Base-by-base conservation (phyloP, 1,284 basidiomycete genomes). In the Microbotryum saponariae region DNA sequence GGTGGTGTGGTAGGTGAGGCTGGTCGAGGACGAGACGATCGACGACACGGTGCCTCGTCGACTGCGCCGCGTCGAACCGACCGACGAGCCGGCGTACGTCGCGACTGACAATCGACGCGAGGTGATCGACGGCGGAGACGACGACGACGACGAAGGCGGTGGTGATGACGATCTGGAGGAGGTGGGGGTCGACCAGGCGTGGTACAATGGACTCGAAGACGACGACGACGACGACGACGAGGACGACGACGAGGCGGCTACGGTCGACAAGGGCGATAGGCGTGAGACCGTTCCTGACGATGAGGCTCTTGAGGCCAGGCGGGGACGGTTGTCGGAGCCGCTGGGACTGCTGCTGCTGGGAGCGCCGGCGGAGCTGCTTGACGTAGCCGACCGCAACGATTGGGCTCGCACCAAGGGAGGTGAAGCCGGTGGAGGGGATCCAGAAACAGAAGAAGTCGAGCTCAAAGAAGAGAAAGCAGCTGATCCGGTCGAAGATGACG, bases 401-500 rank as follows among this genome's bases (percentile, higher is more conserved):
- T 18, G 37, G 37, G 37, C 37, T 42, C 4, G 37, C 37, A 3
- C 37, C 37, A 42, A 42, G 37, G 37, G 37, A 59, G 83, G 62
- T n/a, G 56, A 57, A 14, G 56, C 60, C 42, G 50, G 29, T 21
- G 61, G 51, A 5, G 59, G 59, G 53, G 59, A 52, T 27, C 61
- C 63, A 20, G 61, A 56, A 23, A 62, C 27, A 23, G 57, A 61
- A 16, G 46, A 58, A 21, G 64, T 48, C 20, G 61, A 76, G 50
- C 75, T 74, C 10, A 80, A 83, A 55, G 74, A 77, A 27, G 76
- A 78, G 10, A 77, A 77, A 21, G 87, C 74, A 31, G 31, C 8
- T 31, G 31, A 31, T 31, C 8, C 31, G 46, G 73, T 71, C 20
- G 73, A 87, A 72, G 82, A 83, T 25, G 64, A 56, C 68, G 65